These are phyloP conservation scores for Seiridium cupressi DNA, from an alignment of 2,329 filamentous ascomycete genomes.

Conservation along the genomic window DNA sequence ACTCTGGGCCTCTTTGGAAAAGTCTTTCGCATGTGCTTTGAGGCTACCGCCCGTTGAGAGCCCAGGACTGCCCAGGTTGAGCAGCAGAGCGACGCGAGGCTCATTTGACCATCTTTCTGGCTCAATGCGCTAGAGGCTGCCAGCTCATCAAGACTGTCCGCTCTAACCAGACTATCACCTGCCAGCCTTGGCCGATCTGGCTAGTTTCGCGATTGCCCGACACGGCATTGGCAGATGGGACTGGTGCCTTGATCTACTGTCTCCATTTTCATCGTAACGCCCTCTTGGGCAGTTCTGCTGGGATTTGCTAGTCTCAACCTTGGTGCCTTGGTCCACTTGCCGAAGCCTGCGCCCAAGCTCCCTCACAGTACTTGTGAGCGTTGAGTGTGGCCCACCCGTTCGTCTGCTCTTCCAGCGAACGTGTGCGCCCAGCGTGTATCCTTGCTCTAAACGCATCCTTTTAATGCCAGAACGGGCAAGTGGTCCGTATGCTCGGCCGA, in stretches of 20 bases:
- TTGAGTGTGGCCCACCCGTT: constrained; percentile 1
- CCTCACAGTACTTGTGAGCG: neutral
- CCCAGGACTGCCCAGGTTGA: neutral
- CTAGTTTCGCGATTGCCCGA: constrained; percentile 4
- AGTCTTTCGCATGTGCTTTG: neutral
- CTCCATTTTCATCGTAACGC: constrained; percentile 1
- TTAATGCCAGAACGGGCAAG: constrained; percentile 30
- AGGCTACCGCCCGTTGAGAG: neutral
- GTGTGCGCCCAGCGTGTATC: constrained; percentile 7
- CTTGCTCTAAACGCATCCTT: constrained; percentile 16
- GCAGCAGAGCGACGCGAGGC: neutral
- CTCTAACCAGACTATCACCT: neutral
- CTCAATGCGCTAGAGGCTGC: constrained; percentile 13
- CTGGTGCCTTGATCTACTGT: neutral
- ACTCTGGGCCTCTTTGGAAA: neutral
- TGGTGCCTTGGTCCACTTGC: constrained; percentile 2
- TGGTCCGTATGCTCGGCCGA: neutral
- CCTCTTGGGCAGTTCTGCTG: neutral
- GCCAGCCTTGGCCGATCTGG: neutral
- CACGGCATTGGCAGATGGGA: neutral
- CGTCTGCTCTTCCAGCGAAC: neutral
- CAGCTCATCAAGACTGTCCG: constrained; percentile 14
- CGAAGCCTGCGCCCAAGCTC: neutral
- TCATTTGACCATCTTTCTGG: constrained; percentile 7
- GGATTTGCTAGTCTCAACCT: constrained; percentile 1